Evolutionary conservation across 2,329 filamentous ascomycete genomes (phyloP), one percentile per base, ranked within the genome.

Genomic region (Pleomassaria siparia): DNA sequence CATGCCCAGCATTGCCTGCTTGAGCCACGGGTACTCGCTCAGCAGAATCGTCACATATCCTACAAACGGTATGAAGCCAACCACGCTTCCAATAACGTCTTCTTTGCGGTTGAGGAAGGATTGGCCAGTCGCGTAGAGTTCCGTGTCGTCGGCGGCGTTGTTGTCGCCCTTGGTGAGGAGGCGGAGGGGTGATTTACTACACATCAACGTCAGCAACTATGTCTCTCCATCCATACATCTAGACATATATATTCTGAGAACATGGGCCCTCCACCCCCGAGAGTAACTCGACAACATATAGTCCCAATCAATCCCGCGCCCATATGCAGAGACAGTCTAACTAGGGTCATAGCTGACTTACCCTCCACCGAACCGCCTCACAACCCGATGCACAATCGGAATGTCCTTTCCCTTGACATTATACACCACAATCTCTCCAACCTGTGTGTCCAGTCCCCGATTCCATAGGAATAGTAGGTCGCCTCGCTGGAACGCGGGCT

Each of bases 131-230:
- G 94, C 91, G 70, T 96, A 96, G 15, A 88, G 80, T 68, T 96
- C 91, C 13, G 90, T 95, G 70, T 99, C 94, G 71, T 97, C 92
- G 33, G 89, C 88, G 7, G 84, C 74, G 70, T 99, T 99, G 79
- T 97, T 99, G 75, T 99, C 94, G 58, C 94, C 94, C 75, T 99
- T 99, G 26, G 94, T 99, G 47, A 99, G 82, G 16, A 99, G 82
- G 66, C 89, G 74, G 26, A 81, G 69, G 13, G 78, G 77, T 35
- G 73, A 72, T 56, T 67, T 63, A 46, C 76, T 80, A 50, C 21
- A 32, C 16, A 10, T 16, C n/a, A 15, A 29, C n/a, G 18, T 46
- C 26, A 44, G 46, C 28, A 29, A 29, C 32, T n/a, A 26, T 16
- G 13, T 28, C n/a, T n/a, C n/a, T 40, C 37, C 10, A 28, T 28